Percentiles rank a stretch among this genome's conserved stretches.
Conservation (phyloP, 1,284 basidiomycete species). For the Malassezia sympodialis region DNA sequence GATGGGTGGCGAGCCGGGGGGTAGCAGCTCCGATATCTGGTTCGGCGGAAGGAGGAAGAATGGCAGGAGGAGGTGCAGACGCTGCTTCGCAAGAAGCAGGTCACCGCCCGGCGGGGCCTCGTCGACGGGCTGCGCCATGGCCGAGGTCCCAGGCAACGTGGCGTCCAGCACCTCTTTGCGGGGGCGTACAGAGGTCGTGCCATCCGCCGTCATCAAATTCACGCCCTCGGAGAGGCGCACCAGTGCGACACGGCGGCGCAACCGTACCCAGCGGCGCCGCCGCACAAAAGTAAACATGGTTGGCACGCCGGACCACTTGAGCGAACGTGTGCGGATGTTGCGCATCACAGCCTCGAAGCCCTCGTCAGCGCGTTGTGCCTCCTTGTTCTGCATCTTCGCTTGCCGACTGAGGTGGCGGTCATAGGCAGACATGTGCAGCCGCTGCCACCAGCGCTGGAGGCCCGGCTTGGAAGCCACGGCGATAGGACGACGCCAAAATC, state of each 20-base stretch:
- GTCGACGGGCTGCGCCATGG: background rate
- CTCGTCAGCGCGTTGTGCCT: constrained; percentile 30
- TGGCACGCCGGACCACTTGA: constrained; percentile 36
- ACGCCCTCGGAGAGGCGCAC: constrained; percentile 1
- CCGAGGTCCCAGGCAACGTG: background rate
- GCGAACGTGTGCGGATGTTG: constrained; percentile 24
- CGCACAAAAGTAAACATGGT: constrained; percentile 38
- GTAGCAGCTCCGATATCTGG: constrained; percentile 1
- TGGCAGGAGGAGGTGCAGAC: constrained; percentile 7
- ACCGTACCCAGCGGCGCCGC: constrained; percentile 40
- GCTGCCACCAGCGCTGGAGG: constrained; percentile 4
- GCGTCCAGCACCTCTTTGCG: background rate
- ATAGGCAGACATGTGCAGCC: constrained; percentile 3
- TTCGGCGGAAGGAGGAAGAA: constrained; percentile 6
- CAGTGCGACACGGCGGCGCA: constrained; percentile 23
- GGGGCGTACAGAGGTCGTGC: background rate
- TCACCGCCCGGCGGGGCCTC: background rate
- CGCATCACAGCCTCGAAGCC: constrained; percentile 42
- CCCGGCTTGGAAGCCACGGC: constrained; percentile 1
- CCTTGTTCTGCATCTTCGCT: constrained; percentile 16
- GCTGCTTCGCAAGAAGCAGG: background rate
- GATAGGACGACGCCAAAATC: constrained; percentile 10
- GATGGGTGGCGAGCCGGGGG: background rate
- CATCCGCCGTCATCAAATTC: background rate
- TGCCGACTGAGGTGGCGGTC: constrained; percentile 16